Evolutionary conservation across 75 land plant species (phyloP), one percentile per base, ranked within the genome.

Genomic region (Adiantum capillusveneris): DNA sequence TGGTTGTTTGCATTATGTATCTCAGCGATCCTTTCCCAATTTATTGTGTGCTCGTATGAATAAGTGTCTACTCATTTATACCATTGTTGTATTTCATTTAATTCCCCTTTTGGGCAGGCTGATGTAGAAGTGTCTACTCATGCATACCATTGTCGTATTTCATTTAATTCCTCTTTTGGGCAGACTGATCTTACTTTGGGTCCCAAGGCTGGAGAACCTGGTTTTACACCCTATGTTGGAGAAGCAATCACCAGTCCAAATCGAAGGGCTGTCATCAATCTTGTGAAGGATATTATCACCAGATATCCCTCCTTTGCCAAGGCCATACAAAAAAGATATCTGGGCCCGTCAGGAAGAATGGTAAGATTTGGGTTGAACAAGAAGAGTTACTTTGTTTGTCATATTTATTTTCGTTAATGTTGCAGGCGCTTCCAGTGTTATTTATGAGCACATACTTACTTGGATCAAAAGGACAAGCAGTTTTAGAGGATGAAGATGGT

Each of bases 271-370:
- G 42, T 53, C 17, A 29, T 48, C 26, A 49, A 59, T 19, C 57
- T 54, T 42, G 58, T 37, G 39, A 68, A 14, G 43, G 45, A 59
- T 6, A 29, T 42, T 41, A 37, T 29, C 49, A 65, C 68, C 0
- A 57, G 41, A 57, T 25, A 57, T 21, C 68, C 68, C 25, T 65
- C 68, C 26, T 65, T 65, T 65, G 65, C 31, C 6, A 65, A 57
- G 65, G 1, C 66, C 37, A 57, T 65, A n/a, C 48, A 57, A 13
- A 60, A 31, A 31, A 57, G 62, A 29, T 65, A 48, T 41, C 65
- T 65, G 5, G 65, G 68, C n/a, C 68, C 64, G 11, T 53, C 39
- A 59, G 68, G 65, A 6, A 65, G 58, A 58, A 59, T 65, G 68
- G 68, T 62, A 58, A 17, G 6, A 6, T 2, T 46, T 46, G 50